Base-by-base conservation (phyloP, 495 filamentous ascomycete species). In the Penicillium cataractarum region DNA sequence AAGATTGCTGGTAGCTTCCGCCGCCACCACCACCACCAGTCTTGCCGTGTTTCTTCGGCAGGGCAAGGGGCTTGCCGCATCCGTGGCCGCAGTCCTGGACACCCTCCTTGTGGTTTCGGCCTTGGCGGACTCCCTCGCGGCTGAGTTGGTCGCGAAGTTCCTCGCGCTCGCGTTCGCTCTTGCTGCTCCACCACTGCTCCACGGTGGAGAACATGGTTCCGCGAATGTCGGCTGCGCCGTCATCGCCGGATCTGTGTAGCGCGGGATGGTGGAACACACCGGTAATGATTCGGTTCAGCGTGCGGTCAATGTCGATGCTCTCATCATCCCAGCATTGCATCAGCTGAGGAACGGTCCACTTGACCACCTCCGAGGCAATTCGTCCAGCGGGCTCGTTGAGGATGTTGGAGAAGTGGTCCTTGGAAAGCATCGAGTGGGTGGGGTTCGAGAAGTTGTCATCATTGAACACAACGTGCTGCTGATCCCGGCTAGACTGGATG, bases 341-440 rank as follows among this genome's bases (percentile, higher is more conserved):
- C 32, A 97, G 65, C 71, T 94, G 90, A 12, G 93, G 93, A 39
- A 96, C 90, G 12, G 87, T 86, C 89, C 91, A 97, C 56, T 86
- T 85, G 54, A 97, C 74, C 19, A 92, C 82, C 66, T 87, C 83
- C 42, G 87, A 89, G 29, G 93, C 92, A 60, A 93, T 83, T 62
- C 88, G 90, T 32, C 93, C 93, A 17, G 92, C 93, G 26, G 92
- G 86, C 72, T 96, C 92, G 71, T 97, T 97, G 54, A 97, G 86
- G 22, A 92, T 77, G 67, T 92, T 92, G 49, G 88, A 88, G 73
- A 96, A 97, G 71, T 97, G 92, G 67, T 96, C 93, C 80, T 97
- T 97, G 46, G 90, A 91, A 21, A 97, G 84, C 93, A 97, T 97
- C n/a, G 90, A 93, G 73, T 97, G 93, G 10, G 93, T 97, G 8